Base-by-base conservation (phyloP, 2,329 filamentous ascomycete species). In the Chaetomiaceae sp. region DNA sequence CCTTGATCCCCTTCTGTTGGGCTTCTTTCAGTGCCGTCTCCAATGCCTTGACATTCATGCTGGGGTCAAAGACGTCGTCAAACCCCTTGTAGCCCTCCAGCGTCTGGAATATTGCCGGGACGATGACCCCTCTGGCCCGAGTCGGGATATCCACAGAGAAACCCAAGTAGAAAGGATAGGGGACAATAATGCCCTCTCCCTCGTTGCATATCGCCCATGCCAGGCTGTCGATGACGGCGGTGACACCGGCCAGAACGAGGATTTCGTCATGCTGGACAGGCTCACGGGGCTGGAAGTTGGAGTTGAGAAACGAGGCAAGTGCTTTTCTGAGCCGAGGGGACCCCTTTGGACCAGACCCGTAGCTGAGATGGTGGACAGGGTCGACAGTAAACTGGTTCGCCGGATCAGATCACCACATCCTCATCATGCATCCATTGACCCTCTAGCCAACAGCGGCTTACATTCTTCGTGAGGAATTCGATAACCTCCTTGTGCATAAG, bases 161-260 rank as follows among this genome's bases (percentile, higher is more conserved):
- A 1, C 60, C 62, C 17, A 60, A 59, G 51, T 65, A 66, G n/a
- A 61, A 58, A 0, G 64, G 64, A 38, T 56, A 55, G 7, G 61
- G 61, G 25, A 65, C 55, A n/a, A 66, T 40, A 10, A 66, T 59
- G 9, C 62, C 64, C 17, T 63, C 57, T 5, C 59, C 58, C 13
- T 65, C 62, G 43, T 66, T 57, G 41, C 62, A 65, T 27, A 66
- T 43, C 2, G 61, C 37, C 58, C 60, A 65, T 1, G 55, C 50
- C 19, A 65, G 31, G 7, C 53, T 54, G 50, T 65, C 63, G 19
- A 65, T 49, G 3, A 59, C 58, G 14, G 60, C 57, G 2, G 61
- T 57, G 10, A 62, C 53, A 4, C 63, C 64, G 4, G 60, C 50
- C 20, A 60, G 55, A 27, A 66, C 44, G 21, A 65, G 39, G 9